phyloP scores from a whole-genome alignment of 164 flowering plant species.

The Berberis vulgaris region DNA sequence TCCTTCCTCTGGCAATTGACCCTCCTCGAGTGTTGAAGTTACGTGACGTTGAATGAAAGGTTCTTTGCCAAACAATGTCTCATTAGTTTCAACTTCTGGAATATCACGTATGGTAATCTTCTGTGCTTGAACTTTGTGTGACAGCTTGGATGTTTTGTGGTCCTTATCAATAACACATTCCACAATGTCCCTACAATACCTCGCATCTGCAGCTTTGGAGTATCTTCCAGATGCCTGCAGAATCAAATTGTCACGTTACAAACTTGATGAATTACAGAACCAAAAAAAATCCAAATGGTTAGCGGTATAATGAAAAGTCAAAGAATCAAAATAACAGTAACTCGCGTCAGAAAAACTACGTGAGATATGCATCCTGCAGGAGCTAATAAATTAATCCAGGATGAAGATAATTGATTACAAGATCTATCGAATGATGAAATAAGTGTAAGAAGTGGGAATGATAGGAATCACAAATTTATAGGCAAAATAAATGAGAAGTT shows the following conservation, averaged over 20 bases:
- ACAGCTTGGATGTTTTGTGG: constrained; percentile 3
- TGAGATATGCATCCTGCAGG: too few species aligned
- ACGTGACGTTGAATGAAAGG: constrained; percentile 13
- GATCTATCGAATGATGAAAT: too few species aligned
- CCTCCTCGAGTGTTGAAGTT: constrained; percentile 38
- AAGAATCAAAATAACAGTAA: too few species aligned
- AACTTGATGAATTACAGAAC: background rate
- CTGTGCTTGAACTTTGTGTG: constrained; percentile 6
- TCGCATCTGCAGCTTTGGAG: constrained; percentile 19
- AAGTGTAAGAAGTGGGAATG: too few species aligned
- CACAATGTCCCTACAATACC: constrained; percentile 12
- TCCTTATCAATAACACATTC: constrained; percentile 8
- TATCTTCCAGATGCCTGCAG: constrained; percentile 45
- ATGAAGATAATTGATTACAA: too few species aligned
- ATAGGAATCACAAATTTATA: too few species aligned
- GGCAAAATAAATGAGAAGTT: too few species aligned
- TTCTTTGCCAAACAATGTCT: constrained; percentile 19
- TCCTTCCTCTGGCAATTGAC: constrained; percentile 34
- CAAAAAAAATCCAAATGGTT: background rate
- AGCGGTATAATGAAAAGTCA: background rate
- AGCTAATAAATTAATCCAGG: too few species aligned
- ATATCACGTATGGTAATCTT: constrained; percentile 1
- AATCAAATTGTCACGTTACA: background rate
- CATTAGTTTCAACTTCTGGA: constrained; percentile 8
- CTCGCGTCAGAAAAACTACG: too few species aligned